Conservation (phyloP, 202 grass and related monocot genomes). For the Carex arenaria region DNA sequence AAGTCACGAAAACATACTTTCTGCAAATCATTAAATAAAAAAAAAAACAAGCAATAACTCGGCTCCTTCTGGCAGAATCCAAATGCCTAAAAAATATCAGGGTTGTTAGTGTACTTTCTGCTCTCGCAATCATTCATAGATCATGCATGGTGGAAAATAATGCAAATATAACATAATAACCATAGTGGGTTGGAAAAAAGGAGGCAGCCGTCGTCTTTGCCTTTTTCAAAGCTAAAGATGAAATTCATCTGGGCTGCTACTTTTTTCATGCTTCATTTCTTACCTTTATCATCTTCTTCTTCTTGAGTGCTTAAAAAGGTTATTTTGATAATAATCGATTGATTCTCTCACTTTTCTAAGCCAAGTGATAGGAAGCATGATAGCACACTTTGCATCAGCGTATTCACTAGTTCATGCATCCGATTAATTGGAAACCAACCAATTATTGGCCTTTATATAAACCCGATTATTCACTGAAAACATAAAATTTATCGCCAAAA, state of each 20-base stretch:
- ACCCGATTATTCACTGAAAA: too few relatives aligned
- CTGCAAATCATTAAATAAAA: not conserved
- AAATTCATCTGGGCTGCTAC: constrained; percentile 12
- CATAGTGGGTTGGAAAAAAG: constrained; percentile 27
- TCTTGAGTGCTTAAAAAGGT: constrained; percentile 1
- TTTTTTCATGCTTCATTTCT: constrained; percentile 7
- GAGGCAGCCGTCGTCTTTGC: constrained; percentile 20
- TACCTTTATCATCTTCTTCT: not conserved
- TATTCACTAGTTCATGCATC: not conserved
- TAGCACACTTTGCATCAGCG: constrained; percentile 18
- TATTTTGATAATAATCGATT: constrained; percentile 1
- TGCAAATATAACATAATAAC: constrained; percentile 2
- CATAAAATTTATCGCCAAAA: too few relatives aligned
- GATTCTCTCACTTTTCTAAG: constrained; percentile 1
- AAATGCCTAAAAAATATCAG: not conserved
- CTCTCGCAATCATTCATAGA: constrained; percentile 23
- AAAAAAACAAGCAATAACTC: not conserved
- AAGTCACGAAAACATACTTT: not conserved
- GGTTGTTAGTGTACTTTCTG: constrained; percentile 1
- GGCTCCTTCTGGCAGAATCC: not conserved
- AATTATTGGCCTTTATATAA: too few relatives aligned
- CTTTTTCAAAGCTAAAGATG: constrained; percentile 26
- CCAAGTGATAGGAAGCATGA: not conserved
- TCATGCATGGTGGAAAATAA: not conserved
- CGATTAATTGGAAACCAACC: too few relatives aligned